Evolutionary conservation across 1,284 basidiomycete genomes (phyloP).

Genomic region (Porogramme epimiltina): DNA sequence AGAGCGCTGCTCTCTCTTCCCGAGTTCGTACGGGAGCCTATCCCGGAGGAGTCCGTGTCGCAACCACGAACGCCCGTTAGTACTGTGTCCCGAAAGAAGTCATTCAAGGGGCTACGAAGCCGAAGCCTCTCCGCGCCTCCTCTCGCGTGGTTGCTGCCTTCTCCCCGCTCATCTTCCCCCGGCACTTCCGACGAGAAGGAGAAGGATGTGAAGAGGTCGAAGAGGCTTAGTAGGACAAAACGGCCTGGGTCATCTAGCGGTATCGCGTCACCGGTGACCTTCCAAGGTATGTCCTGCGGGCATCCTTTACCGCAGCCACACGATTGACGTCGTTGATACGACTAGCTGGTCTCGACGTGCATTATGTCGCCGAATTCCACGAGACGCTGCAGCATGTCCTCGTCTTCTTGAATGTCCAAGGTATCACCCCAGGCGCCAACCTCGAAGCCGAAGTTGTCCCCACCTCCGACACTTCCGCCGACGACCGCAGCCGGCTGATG

Average conservation of each 20-base stretch:
- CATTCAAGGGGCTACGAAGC: slow-evolving; percentile 40
- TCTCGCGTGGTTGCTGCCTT: slow-evolving; percentile 60
- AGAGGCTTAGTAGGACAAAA: slow-evolving; percentile 25
- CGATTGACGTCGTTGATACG: not conserved
- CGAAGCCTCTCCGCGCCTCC: slow-evolving; percentile 76
- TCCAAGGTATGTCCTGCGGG: slow-evolving; percentile 21
- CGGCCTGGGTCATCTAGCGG: slow-evolving; percentile 32
- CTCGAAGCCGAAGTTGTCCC: slow-evolving; percentile 66
- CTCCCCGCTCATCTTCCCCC: slow-evolving; percentile 27
- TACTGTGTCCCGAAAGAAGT: slow-evolving; percentile 26
- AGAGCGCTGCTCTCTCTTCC: slow-evolving; percentile 57
- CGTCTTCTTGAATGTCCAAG: slow-evolving; percentile 61
- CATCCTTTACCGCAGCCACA: not conserved
- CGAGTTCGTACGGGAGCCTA: slow-evolving; percentile 52
- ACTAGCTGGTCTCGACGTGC: slow-evolving; percentile 47
- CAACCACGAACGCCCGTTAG: slow-evolving; percentile 26
- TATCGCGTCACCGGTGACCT: slow-evolving; percentile 11
- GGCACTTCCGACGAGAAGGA: slow-evolving; percentile 15
- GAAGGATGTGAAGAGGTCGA: slow-evolving; percentile 16
- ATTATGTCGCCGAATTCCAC: slow-evolving; percentile 83
- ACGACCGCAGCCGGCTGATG: slow-evolving; percentile 49
- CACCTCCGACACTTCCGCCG: slow-evolving; percentile 32
- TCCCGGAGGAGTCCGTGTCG: slow-evolving; percentile 27
- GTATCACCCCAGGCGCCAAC: slow-evolving; percentile 46
- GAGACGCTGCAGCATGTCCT: slow-evolving; percentile 79